Conservation (phyloP, 1,284 basidiomycete genomes). For the Lignosus rhinocerotis region DNA sequence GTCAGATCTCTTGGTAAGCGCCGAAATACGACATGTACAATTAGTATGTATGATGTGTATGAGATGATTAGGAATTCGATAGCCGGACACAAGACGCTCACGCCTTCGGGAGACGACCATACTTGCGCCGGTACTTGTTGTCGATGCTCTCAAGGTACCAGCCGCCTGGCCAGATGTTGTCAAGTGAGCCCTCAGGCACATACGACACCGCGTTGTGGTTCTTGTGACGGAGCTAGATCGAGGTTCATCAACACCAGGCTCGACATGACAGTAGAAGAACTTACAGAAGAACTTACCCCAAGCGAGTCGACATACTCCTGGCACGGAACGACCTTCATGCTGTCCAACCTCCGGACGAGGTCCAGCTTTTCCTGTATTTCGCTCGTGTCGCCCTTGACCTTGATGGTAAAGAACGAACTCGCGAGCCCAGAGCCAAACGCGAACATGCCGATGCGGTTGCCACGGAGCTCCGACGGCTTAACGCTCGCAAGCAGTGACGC, state of each 20-base stretch:
- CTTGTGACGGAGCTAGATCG: conserved; percentile 81
- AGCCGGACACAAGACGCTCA: conserved; percentile 3
- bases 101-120: conserved; percentile 43
- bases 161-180: conserved; percentile 92
- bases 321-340: conserved; percentile 91
- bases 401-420: conserved; percentile 86
- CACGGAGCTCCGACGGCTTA: conserved; percentile 64
- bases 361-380: conserved; percentile 82
- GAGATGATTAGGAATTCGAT: not conserved
- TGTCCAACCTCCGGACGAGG: conserved; percentile 74
- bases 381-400: conserved; percentile 83
- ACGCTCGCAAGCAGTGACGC: conserved; percentile 79
- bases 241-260: not conserved
- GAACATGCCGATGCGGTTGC: conserved; percentile 89
- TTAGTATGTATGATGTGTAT: too few relatives aligned
- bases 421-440: conserved; percentile 95
- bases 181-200: conserved; percentile 82
- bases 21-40: too few relatives aligned
- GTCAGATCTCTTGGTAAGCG: too few relatives aligned
- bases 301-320: conserved; percentile 82
- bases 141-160: conserved; percentile 96
- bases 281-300: conserved; percentile 47
- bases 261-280: not conserved
- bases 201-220: conserved; percentile 94
- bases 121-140: conserved; percentile 90